Conservation (phyloP, 2,329 filamentous ascomycete genomes). For the Sarocladium kiliense region DNA sequence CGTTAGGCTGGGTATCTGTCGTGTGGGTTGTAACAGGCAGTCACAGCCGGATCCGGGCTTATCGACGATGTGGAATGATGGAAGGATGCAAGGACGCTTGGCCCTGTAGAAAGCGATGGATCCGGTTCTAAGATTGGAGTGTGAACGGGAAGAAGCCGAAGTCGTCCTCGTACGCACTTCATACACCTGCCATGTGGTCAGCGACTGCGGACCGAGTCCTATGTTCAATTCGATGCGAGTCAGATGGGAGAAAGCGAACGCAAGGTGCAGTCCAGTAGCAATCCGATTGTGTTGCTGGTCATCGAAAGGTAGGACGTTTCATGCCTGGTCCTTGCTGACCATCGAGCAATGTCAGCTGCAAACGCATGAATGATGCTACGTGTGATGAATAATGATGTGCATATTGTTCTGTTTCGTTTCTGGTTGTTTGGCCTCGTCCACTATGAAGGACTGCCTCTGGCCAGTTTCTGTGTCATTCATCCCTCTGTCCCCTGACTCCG, state of each 20-base stretch:
- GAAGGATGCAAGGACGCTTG: background rate
- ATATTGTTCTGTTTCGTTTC: conserved; percentile 4
- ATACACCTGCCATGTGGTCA: too few species aligned
- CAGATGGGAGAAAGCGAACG: background rate
- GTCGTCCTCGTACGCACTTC: background rate
- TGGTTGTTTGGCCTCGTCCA: background rate
- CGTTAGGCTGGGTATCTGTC: background rate
- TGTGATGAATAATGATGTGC: too few species aligned
- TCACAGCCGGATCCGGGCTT: conserved; percentile 7
- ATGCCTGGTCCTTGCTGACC: too few species aligned
- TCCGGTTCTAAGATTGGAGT: background rate
- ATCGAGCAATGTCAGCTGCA: background rate
- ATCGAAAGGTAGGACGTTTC: too few species aligned
- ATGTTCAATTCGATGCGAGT: too few species aligned
- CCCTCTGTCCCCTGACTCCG: background rate
- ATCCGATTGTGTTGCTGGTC: background rate
- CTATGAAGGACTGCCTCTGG: background rate
- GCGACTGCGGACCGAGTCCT: too few species aligned
- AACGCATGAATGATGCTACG: too few species aligned
- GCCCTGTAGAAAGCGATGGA: background rate
- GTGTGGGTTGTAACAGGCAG: background rate
- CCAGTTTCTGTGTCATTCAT: too few species aligned
- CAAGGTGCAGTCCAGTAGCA: background rate
- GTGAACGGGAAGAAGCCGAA: background rate
- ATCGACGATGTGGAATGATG: background rate